These are phyloP conservation scores for Cyanodermella asteris DNA, from an alignment of 2,329 filamentous ascomycete species.

Conservation along the genomic window DNA sequence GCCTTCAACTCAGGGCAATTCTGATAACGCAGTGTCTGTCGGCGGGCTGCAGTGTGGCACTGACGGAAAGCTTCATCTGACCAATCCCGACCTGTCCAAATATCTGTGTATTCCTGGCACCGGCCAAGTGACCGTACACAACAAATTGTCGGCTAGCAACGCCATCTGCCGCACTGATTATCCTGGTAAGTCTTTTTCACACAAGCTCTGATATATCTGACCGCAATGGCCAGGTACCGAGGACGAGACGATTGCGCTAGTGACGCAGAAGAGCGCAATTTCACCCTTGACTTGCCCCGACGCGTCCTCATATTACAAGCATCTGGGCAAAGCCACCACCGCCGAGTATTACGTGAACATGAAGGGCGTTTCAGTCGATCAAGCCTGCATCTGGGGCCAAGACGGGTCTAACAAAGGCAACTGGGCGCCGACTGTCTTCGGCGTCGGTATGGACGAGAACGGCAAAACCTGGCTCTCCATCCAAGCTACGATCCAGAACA, in stretches of 20 bases:
- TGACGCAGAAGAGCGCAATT: conserved; percentile 35
- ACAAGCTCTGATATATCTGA: conserved; percentile 2
- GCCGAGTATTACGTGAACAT: conserved; percentile 97
- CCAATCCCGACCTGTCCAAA: conserved; percentile 39
- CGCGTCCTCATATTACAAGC: conserved; percentile 51
- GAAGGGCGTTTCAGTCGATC: conserved; percentile 38
- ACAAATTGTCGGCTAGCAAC: conserved; percentile 44
- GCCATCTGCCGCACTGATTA: conserved; percentile 90
- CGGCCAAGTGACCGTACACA: conserved; percentile 50
- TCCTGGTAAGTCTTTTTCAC: conserved; percentile 36
- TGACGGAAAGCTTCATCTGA: conserved; percentile 53
- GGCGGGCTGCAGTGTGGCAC: conserved; percentile 67
- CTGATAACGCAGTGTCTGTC: conserved; percentile 64
- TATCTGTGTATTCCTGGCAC: conserved; percentile 57
- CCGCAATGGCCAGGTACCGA: conserved; percentile 36
- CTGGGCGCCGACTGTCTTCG: conserved; percentile 71
- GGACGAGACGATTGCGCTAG: conserved; percentile 60
- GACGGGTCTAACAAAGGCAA: conserved; percentile 44
- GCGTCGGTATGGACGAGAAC: conserved; percentile 45
- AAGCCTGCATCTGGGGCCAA: conserved; percentile 59
- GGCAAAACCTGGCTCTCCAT: conserved; percentile 60
- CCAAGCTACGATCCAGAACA: conserved; percentile 71
- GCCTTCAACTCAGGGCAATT: conserved; percentile 55
- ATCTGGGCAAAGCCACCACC: conserved; percentile 52
- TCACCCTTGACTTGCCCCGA: conserved; percentile 54